Evolutionary conservation across 2,329 filamentous ascomycete species (phyloP), one percentile per base, ranked within the genome.

Genomic region (Harringtonia aguacate): DNA sequence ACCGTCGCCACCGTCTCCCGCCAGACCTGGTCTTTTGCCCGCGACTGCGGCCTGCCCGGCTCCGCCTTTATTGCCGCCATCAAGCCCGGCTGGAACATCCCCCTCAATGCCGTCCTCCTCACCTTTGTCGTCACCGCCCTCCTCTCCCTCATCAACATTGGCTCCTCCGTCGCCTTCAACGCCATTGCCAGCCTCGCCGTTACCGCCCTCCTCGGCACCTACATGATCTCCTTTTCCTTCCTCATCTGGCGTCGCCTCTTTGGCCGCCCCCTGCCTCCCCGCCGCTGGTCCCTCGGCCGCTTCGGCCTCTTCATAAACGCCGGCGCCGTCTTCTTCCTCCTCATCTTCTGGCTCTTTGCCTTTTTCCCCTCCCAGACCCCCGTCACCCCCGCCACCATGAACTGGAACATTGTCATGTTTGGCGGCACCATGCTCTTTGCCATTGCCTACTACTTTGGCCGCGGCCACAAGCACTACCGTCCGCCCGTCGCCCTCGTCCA

Each of bases 1-100:
- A 70, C 73, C 46, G 66, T 80, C 0, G 73, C 72, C 2, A 72
- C 77, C 0, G 73, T 75, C 0, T 77, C 74, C 1, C 66, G 75
- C 13, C 67, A 76, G 44, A 67, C 73, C 12, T 78, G 70, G 69
- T 70, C 74, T 0, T 77, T 77, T 50, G 69, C 69, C 3, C 60
- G 68, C 40, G 69, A 72, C 47, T 57, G 61, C 8, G 67, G 67
- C 1, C 56, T 69, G 8, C 66, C 66, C 0, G 64, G 59, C 43
- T 59, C 63, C 1, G 30, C 36, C 1, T 67, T 60, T 53, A 62
- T 71, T 18, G 57, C 62, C 3, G 21, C 48, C 42, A 46, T 54
- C 41, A 50, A 52, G 15, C 49, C 50, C 7, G 43, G 51, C 39
- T 53, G 55, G 40, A 58, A 65, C 45, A 61, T 70, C 29, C 68